phyloP scores from a whole-genome alignment of 495 filamentous ascomycete genomes.

The Saxophila tyrrhenica region DNA sequence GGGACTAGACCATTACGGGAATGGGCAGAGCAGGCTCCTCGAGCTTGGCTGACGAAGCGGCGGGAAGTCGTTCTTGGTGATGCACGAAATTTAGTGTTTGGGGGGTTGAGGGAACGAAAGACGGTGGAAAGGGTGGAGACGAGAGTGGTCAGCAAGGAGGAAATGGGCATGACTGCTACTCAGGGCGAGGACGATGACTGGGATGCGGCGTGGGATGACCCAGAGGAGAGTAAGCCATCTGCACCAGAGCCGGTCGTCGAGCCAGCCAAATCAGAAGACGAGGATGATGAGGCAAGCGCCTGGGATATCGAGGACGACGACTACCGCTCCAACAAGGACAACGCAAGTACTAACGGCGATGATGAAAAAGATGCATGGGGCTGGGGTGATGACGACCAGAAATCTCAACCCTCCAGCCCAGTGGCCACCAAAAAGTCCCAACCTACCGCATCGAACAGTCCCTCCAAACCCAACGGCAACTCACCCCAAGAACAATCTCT shows the following conservation, averaged over 20 bases:
- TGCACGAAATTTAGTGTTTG: conserved; percentile 55
- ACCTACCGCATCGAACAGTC: conserved; percentile 1
- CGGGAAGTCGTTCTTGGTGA: conserved; percentile 63
- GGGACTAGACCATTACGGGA: conserved; percentile 59
- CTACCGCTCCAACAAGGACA: conserved; percentile 15
- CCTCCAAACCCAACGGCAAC: neutral
- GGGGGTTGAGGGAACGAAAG: conserved; percentile 50
- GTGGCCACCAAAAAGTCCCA: conserved; percentile 16
- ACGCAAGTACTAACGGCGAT: conserved; percentile 24
- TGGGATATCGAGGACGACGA: conserved; percentile 51
- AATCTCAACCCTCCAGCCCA: conserved; percentile 1
- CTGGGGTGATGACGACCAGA: conserved; percentile 49
- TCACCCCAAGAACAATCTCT: conserved; percentile 41
- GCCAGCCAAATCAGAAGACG: conserved; percentile 31
- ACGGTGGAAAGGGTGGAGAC: conserved; percentile 77
- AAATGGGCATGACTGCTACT: conserved; percentile 25
- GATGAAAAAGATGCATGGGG: conserved; percentile 58
- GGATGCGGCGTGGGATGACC: conserved; percentile 62
- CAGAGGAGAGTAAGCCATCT: conserved; percentile 32
- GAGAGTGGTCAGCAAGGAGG: conserved; percentile 56
- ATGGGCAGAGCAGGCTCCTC: conserved; percentile 70
- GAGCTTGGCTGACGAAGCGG: conserved; percentile 76
- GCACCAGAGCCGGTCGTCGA: neutral
- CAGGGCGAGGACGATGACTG: conserved; percentile 44
- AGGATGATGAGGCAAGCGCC: conserved; percentile 52